Percentiles rank a stretch among this genome's conserved stretches.
Conservation (phyloP, 139 green algal species). For the Coccomyxa sp. region DNA sequence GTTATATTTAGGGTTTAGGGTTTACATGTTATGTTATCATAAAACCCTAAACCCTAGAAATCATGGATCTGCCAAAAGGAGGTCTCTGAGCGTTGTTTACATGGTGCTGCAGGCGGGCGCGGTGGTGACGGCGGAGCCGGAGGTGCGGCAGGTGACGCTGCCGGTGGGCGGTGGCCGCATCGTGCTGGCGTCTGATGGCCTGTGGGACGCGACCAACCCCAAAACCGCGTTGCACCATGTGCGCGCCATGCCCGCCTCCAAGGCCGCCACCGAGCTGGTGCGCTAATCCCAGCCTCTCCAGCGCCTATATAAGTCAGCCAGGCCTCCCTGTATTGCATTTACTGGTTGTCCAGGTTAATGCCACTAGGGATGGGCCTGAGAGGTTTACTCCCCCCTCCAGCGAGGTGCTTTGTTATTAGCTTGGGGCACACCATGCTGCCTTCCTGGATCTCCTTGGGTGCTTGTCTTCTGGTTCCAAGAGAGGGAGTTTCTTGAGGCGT, state of each 20-base stretch:
- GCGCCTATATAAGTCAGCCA: no score
- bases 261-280: slow-evolving; percentile 52
- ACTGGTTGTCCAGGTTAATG: not conserved
- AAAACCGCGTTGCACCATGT: slow-evolving; percentile 59
- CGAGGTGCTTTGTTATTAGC: no score
- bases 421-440: no score
- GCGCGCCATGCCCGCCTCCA: slow-evolving; percentile 35
- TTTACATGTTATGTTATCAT: no score
- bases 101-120: slow-evolving; percentile 12
- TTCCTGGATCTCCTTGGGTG: no score
- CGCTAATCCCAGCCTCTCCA: not conserved
- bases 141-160: slow-evolving; percentile 66
- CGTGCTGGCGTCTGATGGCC: slow-evolving; percentile 82
- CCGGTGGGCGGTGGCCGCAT: slow-evolving; percentile 71
- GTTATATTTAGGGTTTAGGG: no score
- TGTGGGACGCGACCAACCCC: slow-evolving; percentile 80
- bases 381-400: no score
- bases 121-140: slow-evolving; percentile 39
- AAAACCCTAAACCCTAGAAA: no score
- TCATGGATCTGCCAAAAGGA: not conserved
- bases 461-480: no score
- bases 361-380: not conserved
- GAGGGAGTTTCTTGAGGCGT: no score
- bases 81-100: not conserved
- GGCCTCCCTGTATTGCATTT: no score